Percentiles rank a stretch among this genome's conserved stretches.
phyloP scores from a whole-genome alignment of 192 early-diverging fungal genomes.

The Mortierella alpina region DNA sequence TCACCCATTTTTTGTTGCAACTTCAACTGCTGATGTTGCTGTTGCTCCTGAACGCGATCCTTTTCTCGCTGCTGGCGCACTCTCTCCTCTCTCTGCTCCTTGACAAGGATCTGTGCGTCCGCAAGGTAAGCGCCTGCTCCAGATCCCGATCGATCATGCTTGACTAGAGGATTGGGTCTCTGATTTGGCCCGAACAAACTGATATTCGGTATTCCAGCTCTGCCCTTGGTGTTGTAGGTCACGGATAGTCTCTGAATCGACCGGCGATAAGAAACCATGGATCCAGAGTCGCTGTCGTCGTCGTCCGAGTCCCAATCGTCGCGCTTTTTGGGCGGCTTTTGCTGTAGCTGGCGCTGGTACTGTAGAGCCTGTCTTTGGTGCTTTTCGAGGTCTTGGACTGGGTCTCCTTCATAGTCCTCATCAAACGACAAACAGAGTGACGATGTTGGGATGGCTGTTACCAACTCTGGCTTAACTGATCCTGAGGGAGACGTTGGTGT shows the following conservation, averaged over 20 bases:
- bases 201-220: slow-evolving; percentile 41
- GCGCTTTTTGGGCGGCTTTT: slow-evolving; percentile 28
- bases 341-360: slow-evolving; percentile 35
- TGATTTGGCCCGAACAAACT: slow-evolving; percentile 26
- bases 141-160: slow-evolving; percentile 17
- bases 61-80: slow-evolving; percentile 12
- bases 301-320: slow-evolving; percentile 32
- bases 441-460: slow-evolving; percentile 25
- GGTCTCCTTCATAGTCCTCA: neutral
- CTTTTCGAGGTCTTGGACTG: slow-evolving; percentile 19
- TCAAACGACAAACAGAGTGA: slow-evolving; percentile 38
- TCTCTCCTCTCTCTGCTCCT: slow-evolving; percentile 15
- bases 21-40: slow-evolving; percentile 17
- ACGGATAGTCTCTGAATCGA: slow-evolving; percentile 42
- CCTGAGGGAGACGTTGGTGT: slow-evolving; percentile 1
- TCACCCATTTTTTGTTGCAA: neutral
- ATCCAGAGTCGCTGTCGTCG: slow-evolving; percentile 47
- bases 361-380: slow-evolving; percentile 36
- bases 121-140: neutral
- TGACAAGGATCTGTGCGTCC: slow-evolving; percentile 10
- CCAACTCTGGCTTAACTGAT: slow-evolving; percentile 3
- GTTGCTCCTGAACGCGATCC: neutral
- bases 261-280: slow-evolving; percentile 29
- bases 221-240: slow-evolving; percentile 23
- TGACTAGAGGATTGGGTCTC: slow-evolving; percentile 9